phyloP scores from a whole-genome alignment of 2,329 filamentous ascomycete species.

The Alternaria dauci region DNA sequence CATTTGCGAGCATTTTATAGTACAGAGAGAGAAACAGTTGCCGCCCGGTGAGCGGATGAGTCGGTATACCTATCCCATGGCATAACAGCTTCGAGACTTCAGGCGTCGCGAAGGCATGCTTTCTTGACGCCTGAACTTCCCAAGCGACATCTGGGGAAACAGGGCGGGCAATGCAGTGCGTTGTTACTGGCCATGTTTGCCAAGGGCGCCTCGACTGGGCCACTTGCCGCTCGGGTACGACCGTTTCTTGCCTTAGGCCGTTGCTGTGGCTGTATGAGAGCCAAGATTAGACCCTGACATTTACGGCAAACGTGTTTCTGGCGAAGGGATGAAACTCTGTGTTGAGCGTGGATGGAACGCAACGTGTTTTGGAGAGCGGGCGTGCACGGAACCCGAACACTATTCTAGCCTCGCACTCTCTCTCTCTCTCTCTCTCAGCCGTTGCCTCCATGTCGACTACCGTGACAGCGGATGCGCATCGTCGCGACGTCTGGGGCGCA shows the following conservation, averaged over 20 bases:
- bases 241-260: constrained; percentile 32
- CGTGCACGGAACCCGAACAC: constrained; percentile 19
- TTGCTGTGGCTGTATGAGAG: constrained; percentile 40
- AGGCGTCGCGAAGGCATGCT: constrained; percentile 44
- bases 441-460: constrained; percentile 11
- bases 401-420: constrained; percentile 4
- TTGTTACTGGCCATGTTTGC: constrained; percentile 37
- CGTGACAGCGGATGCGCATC: constrained; percentile 16
- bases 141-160: constrained; percentile 25
- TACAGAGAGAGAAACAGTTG: constrained; percentile 36
- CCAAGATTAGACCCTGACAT: constrained; percentile 21
- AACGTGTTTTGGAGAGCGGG: constrained; percentile 26
- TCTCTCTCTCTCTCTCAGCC: constrained; percentile 6
- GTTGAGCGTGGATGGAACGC: constrained; percentile 29
- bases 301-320: constrained; percentile 39
- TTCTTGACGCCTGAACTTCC: constrained; percentile 27
- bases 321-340: constrained; percentile 46
- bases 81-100: constrained; percentile 48
- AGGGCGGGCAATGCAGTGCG: constrained; percentile 14
- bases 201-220: constrained; percentile 37
- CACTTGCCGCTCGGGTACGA: constrained; percentile 29
- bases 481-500: constrained; percentile 19
- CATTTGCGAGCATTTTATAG: constrained; percentile 50
- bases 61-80: constrained; percentile 38
- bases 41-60: constrained; percentile 30